Evolutionary conservation across 2,329 filamentous ascomycete species (phyloP), one percentile per base, ranked within the genome.

Genomic region (Dendrostoma leiphaemia): DNA sequence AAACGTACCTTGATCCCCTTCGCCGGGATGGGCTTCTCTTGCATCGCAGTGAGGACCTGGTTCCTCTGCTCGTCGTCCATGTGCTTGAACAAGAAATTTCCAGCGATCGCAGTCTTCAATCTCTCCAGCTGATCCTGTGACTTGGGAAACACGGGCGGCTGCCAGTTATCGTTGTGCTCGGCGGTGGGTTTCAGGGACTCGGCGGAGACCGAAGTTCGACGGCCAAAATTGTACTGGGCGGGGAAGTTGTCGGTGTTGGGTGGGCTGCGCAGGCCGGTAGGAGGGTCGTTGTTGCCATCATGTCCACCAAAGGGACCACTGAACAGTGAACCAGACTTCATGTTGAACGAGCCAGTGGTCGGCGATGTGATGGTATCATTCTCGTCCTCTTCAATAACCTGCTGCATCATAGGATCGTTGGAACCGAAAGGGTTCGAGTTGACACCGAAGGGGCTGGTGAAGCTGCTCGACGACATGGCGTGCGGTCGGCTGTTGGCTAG

Each of bases 191-290:
- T 96, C 66, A 97, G 80, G 2, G 93, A 97, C 74, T 99, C 94
- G 48, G 94, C 94, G 37, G 94, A 97, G 50, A 99, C 94, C 3
- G 94, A 97, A 35, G 92, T 97, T 64, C 94, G 90, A 60, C 94
- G 89, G 64, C 85, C 89, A 73, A 96, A 87, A 71, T 96, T 96
- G 75, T 97, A 97, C 70, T 97, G 92, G 63, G 84, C 88, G 53
- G 94, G 94, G 67, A 96, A 90, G 63, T 84, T 85, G 61, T 90
- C 85, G 35, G 81, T 74, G 57, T 83, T 82, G 54, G 80, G 78
- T 21, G 77, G 69, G 63, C 71, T 71, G 68, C 79, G 67, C 63
- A 76, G 51, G 57, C 71, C 65, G 56, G 76, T 74, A 13, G 76
- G 72, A 19, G 76, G 76, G 40, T 82, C 79, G 26, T 65, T 63